Evolutionary conservation across 306 rosid genomes (phyloP).

Genomic region (Benincasa hispida): DNA sequence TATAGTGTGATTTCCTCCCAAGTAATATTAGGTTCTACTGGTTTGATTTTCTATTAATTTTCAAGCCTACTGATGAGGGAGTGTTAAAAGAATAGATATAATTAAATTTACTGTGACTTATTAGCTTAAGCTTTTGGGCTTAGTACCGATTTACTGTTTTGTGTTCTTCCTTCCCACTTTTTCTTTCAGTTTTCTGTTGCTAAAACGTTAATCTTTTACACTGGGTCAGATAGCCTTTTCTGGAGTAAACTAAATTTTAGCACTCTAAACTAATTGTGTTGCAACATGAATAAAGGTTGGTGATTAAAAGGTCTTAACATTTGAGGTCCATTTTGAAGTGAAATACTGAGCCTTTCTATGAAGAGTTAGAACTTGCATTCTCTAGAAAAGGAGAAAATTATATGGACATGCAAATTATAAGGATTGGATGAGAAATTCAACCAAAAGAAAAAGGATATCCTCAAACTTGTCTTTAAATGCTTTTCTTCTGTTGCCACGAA

Average conservation of each 20-base stretch:
- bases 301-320: neutral
- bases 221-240: neutral
- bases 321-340: neutral
- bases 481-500: neutral
- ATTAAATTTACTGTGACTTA: too few relatives aligned
- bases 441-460: neutral
- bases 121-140: neutral
- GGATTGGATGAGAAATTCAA: neutral
- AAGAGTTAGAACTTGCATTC: neutral
- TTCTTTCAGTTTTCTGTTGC: neutral
- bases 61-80: too few relatives aligned
- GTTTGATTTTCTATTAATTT: too few relatives aligned
- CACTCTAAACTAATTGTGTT: neutral
- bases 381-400: neutral
- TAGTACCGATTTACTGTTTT: neutral
- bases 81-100: too few relatives aligned
- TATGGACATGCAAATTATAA: neutral
- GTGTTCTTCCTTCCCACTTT: neutral
- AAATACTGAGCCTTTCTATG: neutral
- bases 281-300: neutral
- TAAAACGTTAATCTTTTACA: neutral
- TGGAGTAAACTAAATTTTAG: neutral
- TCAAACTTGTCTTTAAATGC: neutral
- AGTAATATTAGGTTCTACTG: too few relatives aligned
- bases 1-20: too few relatives aligned